Percentiles rank a stretch among this genome's conserved stretches.
Evolutionary conservation across 2,329 filamentous ascomycete species (phyloP).

Genomic region (Didymella pinodella): DNA sequence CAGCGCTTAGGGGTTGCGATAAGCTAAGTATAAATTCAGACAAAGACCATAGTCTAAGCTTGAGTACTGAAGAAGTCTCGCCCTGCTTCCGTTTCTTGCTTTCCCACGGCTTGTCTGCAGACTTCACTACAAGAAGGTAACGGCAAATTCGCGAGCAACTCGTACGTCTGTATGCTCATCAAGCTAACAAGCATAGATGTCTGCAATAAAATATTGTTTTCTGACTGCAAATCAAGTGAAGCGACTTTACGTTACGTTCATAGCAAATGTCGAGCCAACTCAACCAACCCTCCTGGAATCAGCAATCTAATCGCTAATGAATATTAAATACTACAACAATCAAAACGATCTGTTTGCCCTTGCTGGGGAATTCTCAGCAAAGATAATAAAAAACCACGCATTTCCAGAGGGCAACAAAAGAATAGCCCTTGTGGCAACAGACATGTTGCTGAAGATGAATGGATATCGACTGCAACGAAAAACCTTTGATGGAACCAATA

Average conservation of each 20-base stretch:
- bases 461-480: not conserved
- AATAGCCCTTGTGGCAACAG: not conserved
- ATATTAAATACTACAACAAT: not conserved
- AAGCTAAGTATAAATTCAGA: no score
- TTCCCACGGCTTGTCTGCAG: no score
- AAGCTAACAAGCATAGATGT: not conserved
- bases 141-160: no score
- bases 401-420: not conserved
- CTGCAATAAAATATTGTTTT: not conserved
- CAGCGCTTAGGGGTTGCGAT: no score
- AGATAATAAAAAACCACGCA: not conserved
- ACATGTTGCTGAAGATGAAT: not conserved
- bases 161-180: no score
- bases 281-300: not conserved
- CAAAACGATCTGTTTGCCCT: not conserved
- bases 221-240: not conserved
- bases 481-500: not conserved
- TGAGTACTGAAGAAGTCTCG: no score
- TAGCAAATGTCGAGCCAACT: not conserved
- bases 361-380: not conserved
- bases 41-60: no score
- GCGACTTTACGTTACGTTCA: not conserved
- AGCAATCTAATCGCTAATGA: not conserved
- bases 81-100: no score
- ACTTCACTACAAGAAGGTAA: no score